Evolutionary conservation across 1,284 basidiomycete species (phyloP).

Genomic region (Puccinia hordei): DNA sequence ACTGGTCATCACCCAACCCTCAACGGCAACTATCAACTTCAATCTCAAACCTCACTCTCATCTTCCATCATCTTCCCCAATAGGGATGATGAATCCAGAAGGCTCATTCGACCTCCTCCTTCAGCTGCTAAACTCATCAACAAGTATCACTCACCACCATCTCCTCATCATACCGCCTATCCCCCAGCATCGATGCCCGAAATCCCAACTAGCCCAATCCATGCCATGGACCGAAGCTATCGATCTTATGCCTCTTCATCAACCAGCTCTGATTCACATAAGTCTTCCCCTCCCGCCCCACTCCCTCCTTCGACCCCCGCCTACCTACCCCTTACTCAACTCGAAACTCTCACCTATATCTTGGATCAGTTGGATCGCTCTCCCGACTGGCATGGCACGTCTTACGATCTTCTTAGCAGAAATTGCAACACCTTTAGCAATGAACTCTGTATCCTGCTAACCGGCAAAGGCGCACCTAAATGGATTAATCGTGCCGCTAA

Average conservation of each 20-base stretch:
- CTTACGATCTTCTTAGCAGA: slow-evolving; percentile 36
- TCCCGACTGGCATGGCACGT: slow-evolving; percentile 35
- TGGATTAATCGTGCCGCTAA: slow-evolving; percentile 47
- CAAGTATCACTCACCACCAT: background rate
- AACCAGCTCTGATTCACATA: slow-evolving; percentile 4
- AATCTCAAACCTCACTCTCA: background rate
- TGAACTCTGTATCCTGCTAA: slow-evolving; percentile 31
- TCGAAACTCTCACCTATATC: slow-evolving; percentile 34
- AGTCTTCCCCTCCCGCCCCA: background rate
- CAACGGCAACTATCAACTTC: background rate
- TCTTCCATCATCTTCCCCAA: background rate
- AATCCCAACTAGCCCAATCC: background rate
- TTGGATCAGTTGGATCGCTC: slow-evolving; percentile 30
- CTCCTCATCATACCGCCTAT: slow-evolving; percentile 10
- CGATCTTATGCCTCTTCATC: background rate
- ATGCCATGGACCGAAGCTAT: background rate
- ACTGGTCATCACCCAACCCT: background rate
- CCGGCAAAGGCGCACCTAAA: slow-evolving; percentile 14
- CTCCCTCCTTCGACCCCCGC: background rate
- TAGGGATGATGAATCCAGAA: slow-evolving; percentile 1
- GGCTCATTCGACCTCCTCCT: slow-evolving; percentile 20
- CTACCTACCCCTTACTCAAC: slow-evolving; percentile 1
- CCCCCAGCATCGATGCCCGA: background rate
- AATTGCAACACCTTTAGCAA: slow-evolving; percentile 45
- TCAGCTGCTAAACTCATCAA: slow-evolving; percentile 3